Base-by-base conservation (phyloP, 371 early-diverging fungal genomes). In the Gilbertella persicaria region DNA sequence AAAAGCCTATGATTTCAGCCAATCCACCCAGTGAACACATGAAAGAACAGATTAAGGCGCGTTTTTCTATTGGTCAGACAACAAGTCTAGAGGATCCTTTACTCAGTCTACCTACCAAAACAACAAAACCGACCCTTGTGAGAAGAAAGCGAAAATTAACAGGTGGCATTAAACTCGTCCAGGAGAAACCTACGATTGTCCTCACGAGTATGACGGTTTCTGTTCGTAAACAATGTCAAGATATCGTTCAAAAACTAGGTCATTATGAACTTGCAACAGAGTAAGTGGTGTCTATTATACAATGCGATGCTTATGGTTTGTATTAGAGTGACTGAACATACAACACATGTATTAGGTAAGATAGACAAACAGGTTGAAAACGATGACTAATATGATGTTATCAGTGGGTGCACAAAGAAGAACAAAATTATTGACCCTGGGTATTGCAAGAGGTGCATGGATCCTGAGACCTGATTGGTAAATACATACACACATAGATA, bases 11-110 rank as follows among this genome's bases (percentile, higher is more conserved):
- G 2, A 45, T 50, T 3, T 64, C 63, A 3, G 47, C 56, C 20
- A 48, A 63, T 28, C 53, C 59, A 30, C 62, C 64, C 2, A 54
- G 51, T 17, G 8, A 21, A 25, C 35, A 66, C 38, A 62, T 60
- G 51, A 58, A 58, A 19, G 67, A 64, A 24, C 65, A 67, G 21
- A 69, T 73, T 28, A 73, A 73, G 45, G 73, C 70, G 12, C 53
- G 65, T 26, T 67, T 73, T 28, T 73, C 70, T 21, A 50, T 73
- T 33, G 69, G 58, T 10, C 20, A 58, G 16, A 53, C 39, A 1
- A 20, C 2, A 3, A 20, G 10, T 23, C 24, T n/a, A n/a, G n/a
- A n/a, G n/a, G n/a, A n/a, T n/a, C n/a, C n/a, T n/a, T n/a, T n/a
- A n/a, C n/a, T n/a, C n/a, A n/a, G n/a, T n/a, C n/a, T n/a, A n/a